A percentile compares a stretch with the other conserved stretches of the same genome.
Conservation (phyloP, 2,329 filamentous ascomycete genomes). For the Calonectria hawksworthii region DNA sequence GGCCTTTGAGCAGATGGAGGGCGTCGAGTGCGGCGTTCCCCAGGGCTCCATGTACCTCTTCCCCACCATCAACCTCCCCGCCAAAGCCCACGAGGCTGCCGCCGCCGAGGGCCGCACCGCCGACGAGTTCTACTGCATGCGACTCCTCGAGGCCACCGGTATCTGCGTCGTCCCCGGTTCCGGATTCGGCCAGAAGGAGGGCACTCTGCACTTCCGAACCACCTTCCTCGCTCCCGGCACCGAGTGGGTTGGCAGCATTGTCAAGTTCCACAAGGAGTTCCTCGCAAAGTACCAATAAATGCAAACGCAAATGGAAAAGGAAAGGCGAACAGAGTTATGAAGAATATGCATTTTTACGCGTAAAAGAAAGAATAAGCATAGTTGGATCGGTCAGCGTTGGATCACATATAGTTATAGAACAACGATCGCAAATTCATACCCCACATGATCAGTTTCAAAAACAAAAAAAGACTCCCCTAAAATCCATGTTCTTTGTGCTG, state of each 20-base stretch:
- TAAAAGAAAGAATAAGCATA: constrained; percentile 17
- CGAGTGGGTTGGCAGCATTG: constrained; percentile 90
- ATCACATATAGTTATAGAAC: constrained; percentile 9
- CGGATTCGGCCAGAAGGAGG: constrained; percentile 94
- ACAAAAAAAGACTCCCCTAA: neutral
- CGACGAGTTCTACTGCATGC: constrained; percentile 96
- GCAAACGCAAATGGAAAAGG: constrained; percentile 28
- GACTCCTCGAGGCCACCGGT: constrained; percentile 91
- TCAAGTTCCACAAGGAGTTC: constrained; percentile 92
- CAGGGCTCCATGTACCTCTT: constrained; percentile 99
- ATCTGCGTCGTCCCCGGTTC: constrained; percentile 94
- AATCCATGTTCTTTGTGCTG: neutral
- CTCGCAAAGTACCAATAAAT: constrained; percentile 80
- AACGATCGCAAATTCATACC: constrained; percentile 19
- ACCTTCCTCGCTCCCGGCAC: constrained; percentile 97
- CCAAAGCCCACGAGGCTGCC: constrained; percentile 83
- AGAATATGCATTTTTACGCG: neutral
- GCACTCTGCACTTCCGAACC: constrained; percentile 93
- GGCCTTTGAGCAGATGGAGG: constrained; percentile 95
- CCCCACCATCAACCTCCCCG: constrained; percentile 87
- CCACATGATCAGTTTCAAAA: constrained; percentile 7
- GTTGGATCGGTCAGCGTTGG: constrained; percentile 22
- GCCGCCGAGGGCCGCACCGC: constrained; percentile 78
- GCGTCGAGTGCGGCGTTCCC: constrained; percentile 89
- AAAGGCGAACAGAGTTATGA: neutral